Evolutionary conservation across 805 yeast genomes (phyloP).

Genomic region (Nakazawaea molendinolei): DNA sequence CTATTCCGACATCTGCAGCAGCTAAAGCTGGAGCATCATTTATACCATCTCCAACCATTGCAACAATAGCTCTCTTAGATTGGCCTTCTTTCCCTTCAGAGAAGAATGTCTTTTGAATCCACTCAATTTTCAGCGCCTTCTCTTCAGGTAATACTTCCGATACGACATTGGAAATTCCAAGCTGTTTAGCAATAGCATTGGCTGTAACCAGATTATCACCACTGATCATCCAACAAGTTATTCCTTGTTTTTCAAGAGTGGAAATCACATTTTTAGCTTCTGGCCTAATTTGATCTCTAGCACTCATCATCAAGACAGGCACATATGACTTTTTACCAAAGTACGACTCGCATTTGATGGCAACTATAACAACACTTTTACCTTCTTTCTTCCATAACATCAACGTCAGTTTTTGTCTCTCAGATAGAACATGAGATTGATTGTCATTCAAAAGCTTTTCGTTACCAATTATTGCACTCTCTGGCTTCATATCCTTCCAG

Average conservation of each 20-base stretch:
- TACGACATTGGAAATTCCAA: constrained; percentile 56
- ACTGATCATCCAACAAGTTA: constrained; percentile 68
- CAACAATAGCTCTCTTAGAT: constrained; percentile 34
- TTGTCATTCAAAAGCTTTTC: constrained; percentile 49
- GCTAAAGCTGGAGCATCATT: constrained; percentile 81
- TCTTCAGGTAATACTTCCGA: constrained; percentile 73
- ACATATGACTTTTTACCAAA: constrained; percentile 27
- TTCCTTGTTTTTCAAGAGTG: constrained; percentile 30
- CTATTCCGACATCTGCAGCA: constrained; percentile 70
- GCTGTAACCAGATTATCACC: constrained; percentile 72
- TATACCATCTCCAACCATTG: constrained; percentile 82
- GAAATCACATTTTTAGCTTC: constrained; percentile 51
- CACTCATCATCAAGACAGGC: constrained; percentile 44
- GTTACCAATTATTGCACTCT: constrained; percentile 48
- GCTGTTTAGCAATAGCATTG: constrained; percentile 52
- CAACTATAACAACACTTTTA: constrained; percentile 57
- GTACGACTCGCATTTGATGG: constrained; percentile 26
- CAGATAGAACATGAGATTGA: constrained; percentile 28
- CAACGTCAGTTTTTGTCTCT: constrained; percentile 28
- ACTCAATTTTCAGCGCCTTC: constrained; percentile 53
- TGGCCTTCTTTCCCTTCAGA: constrained; percentile 13
- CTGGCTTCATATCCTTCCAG: constrained; percentile 30
- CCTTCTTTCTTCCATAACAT: constrained; percentile 55
- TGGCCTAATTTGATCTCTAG: constrained; percentile 52
- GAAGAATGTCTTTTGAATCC: constrained; percentile 42